These are phyloP conservation scores for Plasmopara halstedii DNA, from an alignment of 352 stramenopile genomes.

Conservation along the genomic window DNA sequence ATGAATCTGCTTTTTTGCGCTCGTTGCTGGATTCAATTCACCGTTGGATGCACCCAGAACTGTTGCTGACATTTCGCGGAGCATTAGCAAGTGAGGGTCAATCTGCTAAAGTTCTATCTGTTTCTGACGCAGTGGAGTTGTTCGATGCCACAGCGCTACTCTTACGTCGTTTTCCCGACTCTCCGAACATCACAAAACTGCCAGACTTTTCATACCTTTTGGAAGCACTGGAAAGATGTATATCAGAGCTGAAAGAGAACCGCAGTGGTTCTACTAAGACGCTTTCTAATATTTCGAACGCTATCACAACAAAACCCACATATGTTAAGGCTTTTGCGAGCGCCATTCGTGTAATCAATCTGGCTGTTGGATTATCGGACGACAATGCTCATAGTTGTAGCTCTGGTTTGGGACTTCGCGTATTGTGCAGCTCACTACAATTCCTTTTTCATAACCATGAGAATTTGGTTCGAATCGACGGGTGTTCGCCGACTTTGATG, in stretches of 20 bases:
- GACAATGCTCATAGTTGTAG: conserved; percentile 72
- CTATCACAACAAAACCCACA: conserved; percentile 46
- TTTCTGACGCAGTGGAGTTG: conserved; percentile 67
- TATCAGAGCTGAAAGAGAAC: conserved; percentile 59
- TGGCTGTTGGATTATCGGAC: conserved; percentile 62
- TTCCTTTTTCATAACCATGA: conserved; percentile 73
- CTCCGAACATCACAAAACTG: conserved; percentile 47
- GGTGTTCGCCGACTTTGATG: conserved; percentile 58
- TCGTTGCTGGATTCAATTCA: conserved; percentile 70
- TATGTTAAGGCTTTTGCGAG: conserved; percentile 67
- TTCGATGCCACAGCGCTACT: conserved; percentile 63
- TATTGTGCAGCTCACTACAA: conserved; percentile 67
- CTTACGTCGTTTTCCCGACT: conserved; percentile 66
- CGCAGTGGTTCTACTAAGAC: conserved; percentile 28
- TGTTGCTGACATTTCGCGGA: conserved; percentile 31
- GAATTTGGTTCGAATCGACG: conserved; percentile 34
- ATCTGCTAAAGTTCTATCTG: conserved; percentile 54
- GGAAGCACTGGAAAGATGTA: conserved; percentile 74
- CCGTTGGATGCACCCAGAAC: conserved; percentile 65
- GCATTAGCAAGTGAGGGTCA: conserved; percentile 32
- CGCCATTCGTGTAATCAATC: conserved; percentile 70
- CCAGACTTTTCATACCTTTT: conserved; percentile 63
- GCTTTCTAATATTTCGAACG: conserved; percentile 46
- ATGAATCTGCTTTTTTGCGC: conserved; percentile 64
- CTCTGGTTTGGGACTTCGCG: conserved; percentile 58